Evolutionary conservation across 1,284 basidiomycete genomes (phyloP), one percentile per base, ranked within the genome.

Genomic region (Vanrija humicola): DNA sequence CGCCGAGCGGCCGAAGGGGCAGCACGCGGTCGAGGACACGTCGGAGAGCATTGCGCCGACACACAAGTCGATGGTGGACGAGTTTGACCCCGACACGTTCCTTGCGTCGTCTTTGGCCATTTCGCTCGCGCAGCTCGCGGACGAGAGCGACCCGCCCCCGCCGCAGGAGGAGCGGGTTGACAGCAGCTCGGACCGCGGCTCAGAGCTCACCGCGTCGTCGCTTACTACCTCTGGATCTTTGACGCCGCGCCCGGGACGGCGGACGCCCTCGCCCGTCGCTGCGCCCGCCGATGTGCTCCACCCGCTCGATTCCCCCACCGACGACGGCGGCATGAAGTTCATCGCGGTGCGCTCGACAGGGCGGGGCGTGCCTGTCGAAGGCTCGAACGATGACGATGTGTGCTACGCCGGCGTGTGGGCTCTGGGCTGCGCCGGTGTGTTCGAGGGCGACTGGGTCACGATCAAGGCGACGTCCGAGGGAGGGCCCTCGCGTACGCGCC

Each of bases 371-470:
- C 50, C 52, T 6, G 53, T 43, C 14, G 44, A 28, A 21, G 52
- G 52, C 19, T 34, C 50, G 43, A 48, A 48, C 5, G 54, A 51
- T 23, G 62, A 59, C 39, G 47, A 61, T 38, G 60, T 70, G 10
- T 71, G 65, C 52, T 76, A 72, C 68, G 61, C 77, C 5, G 68
- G 66, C 10, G 68, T 74, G 3, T 70, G 78, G 18, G 86, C 89
- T 50, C 79, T 97, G 16, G 84, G 84, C 12, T 80, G 81, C 47
- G 76, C 91, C 26, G 92, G 91, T 0, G 77, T 89, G 5, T 83
- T 94, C 61, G 85, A 86, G 63, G 89, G 89, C 34, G 90, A 96
- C 72, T 95, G 92, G 92, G 91, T 90, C 66, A 64, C 86, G 69
- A 55, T 65, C 39, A 34, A 61, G 38, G 59, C 58, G 9, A 52